phyloP scores from a whole-genome alignment of 495 filamentous ascomycete species.

The Terfezia boudieri region DNA sequence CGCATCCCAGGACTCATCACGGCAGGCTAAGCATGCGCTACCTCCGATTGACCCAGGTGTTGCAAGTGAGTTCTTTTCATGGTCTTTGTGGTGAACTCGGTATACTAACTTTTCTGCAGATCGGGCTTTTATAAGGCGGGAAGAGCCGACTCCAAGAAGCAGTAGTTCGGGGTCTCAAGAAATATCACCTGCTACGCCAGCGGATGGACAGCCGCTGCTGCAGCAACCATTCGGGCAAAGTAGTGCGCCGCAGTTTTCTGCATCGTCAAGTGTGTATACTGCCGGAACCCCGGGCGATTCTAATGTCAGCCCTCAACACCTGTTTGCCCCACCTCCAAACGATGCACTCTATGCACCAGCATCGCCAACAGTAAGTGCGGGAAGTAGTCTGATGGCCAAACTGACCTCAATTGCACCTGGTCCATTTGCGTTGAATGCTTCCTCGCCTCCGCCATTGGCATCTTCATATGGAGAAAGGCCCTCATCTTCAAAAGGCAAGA shows the following conservation, averaged over 20 bases:
- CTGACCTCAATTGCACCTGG: slow-evolving; percentile 46
- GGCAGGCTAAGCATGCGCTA: slow-evolving; percentile 8
- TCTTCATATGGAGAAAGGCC: background rate
- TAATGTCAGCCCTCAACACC: background rate
- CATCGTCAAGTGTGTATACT: background rate
- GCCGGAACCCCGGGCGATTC: background rate
- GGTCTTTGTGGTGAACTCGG: no score
- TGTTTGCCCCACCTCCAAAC: background rate
- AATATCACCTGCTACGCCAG: slow-evolving; percentile 14
- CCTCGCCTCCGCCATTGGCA: background rate
- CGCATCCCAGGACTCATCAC: background rate
- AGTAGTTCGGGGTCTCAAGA: slow-evolving; percentile 8
- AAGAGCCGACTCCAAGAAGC: slow-evolving; percentile 39
- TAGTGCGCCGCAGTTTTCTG: background rate
- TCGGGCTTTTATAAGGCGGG: slow-evolving; percentile 33
- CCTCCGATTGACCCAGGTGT: slow-evolving; percentile 32
- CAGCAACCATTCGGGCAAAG: slow-evolving; percentile 2
- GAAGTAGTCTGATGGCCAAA: slow-evolving; percentile 29
- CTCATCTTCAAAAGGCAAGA: slow-evolving; percentile 9
- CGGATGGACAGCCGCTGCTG: slow-evolving; percentile 13
- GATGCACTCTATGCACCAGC: slow-evolving; percentile 23
- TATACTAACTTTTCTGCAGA: slow-evolving; percentile 24
- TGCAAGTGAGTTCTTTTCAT: slow-evolving; percentile 28
- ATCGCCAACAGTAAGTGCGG: slow-evolving; percentile 22
- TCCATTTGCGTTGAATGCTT: slow-evolving; percentile 32